Base-by-base conservation (phyloP, 2,329 filamentous ascomycete genomes). In the Sordariomycetes sp. region DNA sequence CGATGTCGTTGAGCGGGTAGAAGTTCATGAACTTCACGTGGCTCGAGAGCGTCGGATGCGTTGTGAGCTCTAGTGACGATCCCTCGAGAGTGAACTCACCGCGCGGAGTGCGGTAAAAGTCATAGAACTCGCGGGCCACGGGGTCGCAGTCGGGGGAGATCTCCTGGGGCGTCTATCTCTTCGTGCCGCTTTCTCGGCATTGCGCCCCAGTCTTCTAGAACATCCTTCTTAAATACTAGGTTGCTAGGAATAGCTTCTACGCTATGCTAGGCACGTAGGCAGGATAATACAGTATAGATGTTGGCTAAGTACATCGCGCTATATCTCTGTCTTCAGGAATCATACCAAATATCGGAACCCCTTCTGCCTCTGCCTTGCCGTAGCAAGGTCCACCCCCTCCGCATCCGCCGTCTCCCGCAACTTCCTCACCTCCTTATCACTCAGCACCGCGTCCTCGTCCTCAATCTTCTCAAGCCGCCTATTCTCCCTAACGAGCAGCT, bases 291-390 rank as follows among this genome's bases (percentile, higher is more conserved):
- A n/a, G n/a, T n/a, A n/a, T n/a, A n/a, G n/a, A n/a, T n/a, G n/a
- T n/a, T n/a, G n/a, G n/a, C n/a, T n/a, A n/a, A n/a, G n/a, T 32
- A 32, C 28, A 32, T 32, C 28, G 4, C 8, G 28, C n/a, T 32
- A 32, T 4, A 32, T 32, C 8, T 32, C 28, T 8, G 28, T 32
- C 28, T 32, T 32, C 28, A 4, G 4, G 8, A 32, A 32, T 32
- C 28, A 32, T 32, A 32, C 28, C 28, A 32, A 32, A 20, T 77
- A 83, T 35, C 80, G 69, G 66, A 80, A 82, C 1, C 79, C 79
- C 68, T 78, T 79, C 67, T 82, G 79, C 67, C 80, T 61, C 55
- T 68, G 66, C 57, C 79, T 71, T 40, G 79, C 79, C 12, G 74
- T 72, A 0, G 71, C 74, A 59, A 81, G 61, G 60, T 76, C 73